Evolutionary conservation across 1,284 basidiomycete species (phyloP), one percentile per base, ranked within the genome.

Genomic region (Melanopsichium pennsylvanicum): DNA sequence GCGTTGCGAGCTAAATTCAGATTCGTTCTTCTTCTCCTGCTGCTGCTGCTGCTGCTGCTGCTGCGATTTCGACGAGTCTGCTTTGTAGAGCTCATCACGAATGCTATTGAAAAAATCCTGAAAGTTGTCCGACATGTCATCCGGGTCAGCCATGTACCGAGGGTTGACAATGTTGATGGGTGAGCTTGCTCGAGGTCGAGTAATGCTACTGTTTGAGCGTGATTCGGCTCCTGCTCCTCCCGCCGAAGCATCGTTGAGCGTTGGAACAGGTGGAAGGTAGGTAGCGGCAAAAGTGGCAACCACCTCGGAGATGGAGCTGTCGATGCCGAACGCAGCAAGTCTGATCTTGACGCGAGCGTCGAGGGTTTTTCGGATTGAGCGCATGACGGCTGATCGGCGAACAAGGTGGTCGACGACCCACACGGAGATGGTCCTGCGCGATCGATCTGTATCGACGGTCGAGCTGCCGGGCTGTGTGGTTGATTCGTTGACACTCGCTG

Each of bases 41-140:
- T 22, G 9, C 11, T 23, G 21, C 16, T 38, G 37, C 38, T 45
- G 32, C 10, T 23, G n/a, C n/a, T n/a, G n/a, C n/a, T n/a, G n/a
- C n/a, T n/a, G n/a, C n/a, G n/a, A n/a, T n/a, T n/a, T n/a, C n/a
- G 27, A 5, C 22, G 83, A 82, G 43, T 87, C 83, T 82, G 1
- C 75, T 78, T 52, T 87, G 85, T 45, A 47, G 13, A 58, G 57
- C 38, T 47, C 69, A 54, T 63, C 81, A 79, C 67, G 86, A 4
- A 89, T 79, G 3, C 83, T 82, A n/a, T 83, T 82, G 79, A 90
- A 90, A 70, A 94, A 90, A 33, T 86, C 86, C 78, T 93, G 92
- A 43, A 93, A 84, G 51, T 83, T 84, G 52, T 86, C 84, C 0
- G 87, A 62, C 79, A 83, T 67, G 84, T 85, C 61, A 25, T 59